These are phyloP conservation scores for Dovyalis caffra DNA, from an alignment of 345 rosid species.

Conservation along the genomic window DNA sequence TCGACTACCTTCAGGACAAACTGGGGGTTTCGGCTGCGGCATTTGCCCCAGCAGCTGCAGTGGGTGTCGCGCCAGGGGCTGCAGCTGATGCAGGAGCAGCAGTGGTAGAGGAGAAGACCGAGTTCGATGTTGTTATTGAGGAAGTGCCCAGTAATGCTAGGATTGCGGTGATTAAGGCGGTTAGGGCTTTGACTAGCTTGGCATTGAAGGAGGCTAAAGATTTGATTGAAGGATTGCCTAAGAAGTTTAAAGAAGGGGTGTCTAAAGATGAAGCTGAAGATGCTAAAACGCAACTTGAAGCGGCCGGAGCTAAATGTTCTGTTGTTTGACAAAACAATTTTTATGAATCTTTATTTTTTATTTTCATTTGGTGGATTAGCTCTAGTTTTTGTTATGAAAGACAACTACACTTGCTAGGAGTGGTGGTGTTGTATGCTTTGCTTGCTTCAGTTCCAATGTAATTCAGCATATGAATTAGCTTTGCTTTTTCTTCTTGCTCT, in stretches of 20 bases:
- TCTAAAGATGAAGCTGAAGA: constrained; percentile 86
- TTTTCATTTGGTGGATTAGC: no score
- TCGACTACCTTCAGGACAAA: constrained; percentile 80
- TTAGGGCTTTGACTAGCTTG: constrained; percentile 70
- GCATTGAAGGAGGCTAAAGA: constrained; percentile 91
- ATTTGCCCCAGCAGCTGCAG: constrained; percentile 55
- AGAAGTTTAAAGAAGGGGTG: constrained; percentile 76
- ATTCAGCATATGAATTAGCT: neutral
- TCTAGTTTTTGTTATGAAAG: no score
- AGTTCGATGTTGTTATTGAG: constrained; percentile 73
- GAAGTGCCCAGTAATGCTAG: constrained; percentile 75
- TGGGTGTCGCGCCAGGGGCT: constrained; percentile 32
- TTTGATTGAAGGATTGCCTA: constrained; percentile 77
- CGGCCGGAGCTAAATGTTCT: constrained; percentile 71
- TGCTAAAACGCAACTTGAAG: constrained; percentile 85
- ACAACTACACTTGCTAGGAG: neutral
- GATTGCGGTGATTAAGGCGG: constrained; percentile 80
- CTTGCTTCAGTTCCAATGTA: neutral
- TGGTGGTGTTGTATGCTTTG: neutral
- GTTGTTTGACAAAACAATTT: constrained; percentile 34
- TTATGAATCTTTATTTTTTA: no score
- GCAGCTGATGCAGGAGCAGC: constrained; percentile 36
- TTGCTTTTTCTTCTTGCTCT: neutral
- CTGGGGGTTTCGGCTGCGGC: constrained; percentile 81
- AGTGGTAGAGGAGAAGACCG: constrained; percentile 68